These are phyloP conservation scores for Nigrospora sphaerica DNA, from an alignment of 2,329 filamentous ascomycete genomes.

Conservation along the genomic window DNA sequence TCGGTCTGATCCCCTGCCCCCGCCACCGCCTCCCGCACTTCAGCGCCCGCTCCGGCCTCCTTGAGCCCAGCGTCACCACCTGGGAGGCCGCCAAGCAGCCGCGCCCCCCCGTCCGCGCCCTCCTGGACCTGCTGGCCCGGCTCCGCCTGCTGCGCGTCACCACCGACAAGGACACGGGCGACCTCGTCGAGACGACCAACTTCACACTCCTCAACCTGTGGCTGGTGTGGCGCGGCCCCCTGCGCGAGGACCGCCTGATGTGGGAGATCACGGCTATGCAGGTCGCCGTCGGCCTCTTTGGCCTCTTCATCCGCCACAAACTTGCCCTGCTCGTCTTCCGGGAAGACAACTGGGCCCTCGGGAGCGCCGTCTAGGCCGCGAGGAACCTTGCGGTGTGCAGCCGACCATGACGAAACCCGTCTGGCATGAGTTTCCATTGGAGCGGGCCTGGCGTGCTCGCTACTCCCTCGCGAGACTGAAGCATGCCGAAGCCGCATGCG, in stretches of 20 bases:
- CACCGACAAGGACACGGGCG: constrained; percentile 54
- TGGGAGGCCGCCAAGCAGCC: constrained; percentile 67
- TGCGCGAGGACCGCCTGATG: constrained; percentile 79
- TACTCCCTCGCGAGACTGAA: no score
- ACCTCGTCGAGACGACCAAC: constrained; percentile 76
- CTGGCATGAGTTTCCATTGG: no score
- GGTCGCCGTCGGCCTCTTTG: constrained; percentile 66
- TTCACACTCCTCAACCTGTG: constrained; percentile 92
- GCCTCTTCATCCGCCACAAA: constrained; percentile 77
- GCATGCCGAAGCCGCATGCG: no score
- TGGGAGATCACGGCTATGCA: constrained; percentile 77
- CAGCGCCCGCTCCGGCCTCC: constrained; percentile 74
- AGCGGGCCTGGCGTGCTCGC: no score
- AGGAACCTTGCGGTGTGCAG: not conserved
- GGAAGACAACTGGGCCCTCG: constrained; percentile 66
- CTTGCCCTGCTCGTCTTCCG: constrained; percentile 85
- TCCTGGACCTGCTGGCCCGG: constrained; percentile 60
- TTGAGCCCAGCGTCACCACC: constrained; percentile 79
- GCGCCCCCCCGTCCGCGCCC: constrained; percentile 50
- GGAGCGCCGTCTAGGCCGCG: constrained; percentile 14
- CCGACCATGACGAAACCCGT: no score
- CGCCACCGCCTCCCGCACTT: constrained; percentile 86
- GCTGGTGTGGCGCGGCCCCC: constrained; percentile 89
- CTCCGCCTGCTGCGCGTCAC: constrained; percentile 63
- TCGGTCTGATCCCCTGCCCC: constrained; percentile 83